phyloP scores from a whole-genome alignment of 1,139 yeast genomes.

The Nakaseomyces uthaithaninus region DNA sequence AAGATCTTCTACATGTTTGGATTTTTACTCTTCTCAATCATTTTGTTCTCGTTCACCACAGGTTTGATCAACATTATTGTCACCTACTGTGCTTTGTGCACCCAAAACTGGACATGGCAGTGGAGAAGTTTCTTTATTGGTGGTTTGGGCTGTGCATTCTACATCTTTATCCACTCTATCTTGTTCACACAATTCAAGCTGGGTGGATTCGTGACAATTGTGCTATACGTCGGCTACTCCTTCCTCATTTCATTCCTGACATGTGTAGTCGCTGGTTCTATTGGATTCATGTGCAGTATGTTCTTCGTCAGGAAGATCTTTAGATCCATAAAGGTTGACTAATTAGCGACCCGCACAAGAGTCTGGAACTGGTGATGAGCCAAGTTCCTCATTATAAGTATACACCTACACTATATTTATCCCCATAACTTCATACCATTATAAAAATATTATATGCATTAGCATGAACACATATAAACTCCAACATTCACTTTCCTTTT shows the following conservation, averaged over 20 bases:
- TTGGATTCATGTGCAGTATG: constrained; percentile 74
- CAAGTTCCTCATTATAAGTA: no score
- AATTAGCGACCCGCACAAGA: no score
- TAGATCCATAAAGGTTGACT: constrained; percentile 79
- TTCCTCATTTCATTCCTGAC: constrained; percentile 58
- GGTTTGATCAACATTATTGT: constrained; percentile 71
- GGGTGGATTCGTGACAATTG: constrained; percentile 68
- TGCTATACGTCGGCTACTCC: constrained; percentile 83
- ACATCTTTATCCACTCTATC: constrained; percentile 77
- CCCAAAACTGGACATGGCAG: constrained; percentile 95
- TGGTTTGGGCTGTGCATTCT: constrained; percentile 73
- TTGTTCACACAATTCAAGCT: constrained; percentile 61
- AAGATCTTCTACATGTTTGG: constrained; percentile 96
- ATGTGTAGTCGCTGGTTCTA: constrained; percentile 78
- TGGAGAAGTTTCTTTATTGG: constrained; percentile 88
- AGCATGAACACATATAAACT: no score
- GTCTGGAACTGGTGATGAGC: neutral
- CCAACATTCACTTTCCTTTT: no score
- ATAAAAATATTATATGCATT: no score
- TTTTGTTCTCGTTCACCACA: constrained; percentile 75
- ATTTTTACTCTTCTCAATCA: constrained; percentile 78
- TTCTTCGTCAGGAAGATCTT: constrained; percentile 73
- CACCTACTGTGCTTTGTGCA: constrained; percentile 76
- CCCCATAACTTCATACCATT: no score
- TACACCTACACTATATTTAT: no score